phyloP scores from a whole-genome alignment of 2,329 filamentous ascomycete species.

The Hortaea sp. region DNA sequence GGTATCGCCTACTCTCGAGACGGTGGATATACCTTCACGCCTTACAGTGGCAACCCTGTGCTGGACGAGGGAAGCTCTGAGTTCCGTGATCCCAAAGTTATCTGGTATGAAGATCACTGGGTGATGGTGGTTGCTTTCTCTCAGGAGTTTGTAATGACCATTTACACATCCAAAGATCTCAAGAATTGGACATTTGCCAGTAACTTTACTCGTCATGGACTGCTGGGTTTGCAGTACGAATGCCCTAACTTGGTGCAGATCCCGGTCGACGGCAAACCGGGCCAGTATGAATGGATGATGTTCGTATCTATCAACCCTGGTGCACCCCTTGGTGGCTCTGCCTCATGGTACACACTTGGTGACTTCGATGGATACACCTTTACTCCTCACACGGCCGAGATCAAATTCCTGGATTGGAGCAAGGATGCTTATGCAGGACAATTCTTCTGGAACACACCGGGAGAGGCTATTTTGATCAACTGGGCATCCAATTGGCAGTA shows the following conservation, averaged over 20 bases:
- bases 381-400: constrained; percentile 30
- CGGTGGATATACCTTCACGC: constrained; percentile 51
- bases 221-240: constrained; percentile 50
- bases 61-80: constrained; percentile 44
- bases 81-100: constrained; percentile 58
- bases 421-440: constrained; percentile 48
- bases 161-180: constrained; percentile 52
- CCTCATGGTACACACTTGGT: constrained; percentile 48
- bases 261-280: constrained; percentile 30
- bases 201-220: constrained; percentile 47
- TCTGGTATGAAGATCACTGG: constrained; percentile 48
- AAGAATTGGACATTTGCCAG: constrained; percentile 48
- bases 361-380: constrained; percentile 58
- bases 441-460: constrained; percentile 42
- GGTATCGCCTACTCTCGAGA: constrained; percentile 53
- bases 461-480: constrained; percentile 27
- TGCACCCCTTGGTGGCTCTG: constrained; percentile 46
- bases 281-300: constrained; percentile 36
- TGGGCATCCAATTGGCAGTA: constrained; percentile 56
- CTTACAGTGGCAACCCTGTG: constrained; percentile 52
- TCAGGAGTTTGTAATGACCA: constrained; percentile 46
- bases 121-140: constrained; percentile 48
- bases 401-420: constrained; percentile 22
- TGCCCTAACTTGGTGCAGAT: constrained; percentile 53
- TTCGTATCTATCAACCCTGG: constrained; percentile 48